Percentiles rank a stretch among this genome's conserved stretches.
Conservation (phyloP, 2,329 filamentous ascomycete species). For the Apiospora aurea region DNA sequence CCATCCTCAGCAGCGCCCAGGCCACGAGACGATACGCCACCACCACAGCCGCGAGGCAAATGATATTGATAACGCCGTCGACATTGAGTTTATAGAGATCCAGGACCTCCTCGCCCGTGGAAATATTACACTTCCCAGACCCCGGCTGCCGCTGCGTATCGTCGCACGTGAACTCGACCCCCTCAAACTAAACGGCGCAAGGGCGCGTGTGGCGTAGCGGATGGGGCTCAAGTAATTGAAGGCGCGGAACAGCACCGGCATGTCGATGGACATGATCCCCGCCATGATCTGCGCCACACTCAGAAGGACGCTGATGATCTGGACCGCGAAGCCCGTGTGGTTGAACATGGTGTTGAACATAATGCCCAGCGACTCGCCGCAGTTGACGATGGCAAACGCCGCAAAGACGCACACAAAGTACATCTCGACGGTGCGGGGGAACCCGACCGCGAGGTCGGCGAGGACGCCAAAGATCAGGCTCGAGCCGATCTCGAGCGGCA, state of each 20-base stretch:
- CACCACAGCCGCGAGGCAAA: slow-evolving; percentile 67
- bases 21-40: slow-evolving; percentile 71
- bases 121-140: slow-evolving; percentile 68
- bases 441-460: slow-evolving; percentile 68
- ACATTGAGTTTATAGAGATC: slow-evolving; percentile 68
- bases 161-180: slow-evolving; percentile 69
- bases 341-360: slow-evolving; percentile 80
- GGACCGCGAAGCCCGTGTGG: slow-evolving; percentile 80
- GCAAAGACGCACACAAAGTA: slow-evolving; percentile 74
- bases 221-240: slow-evolving; percentile 77
- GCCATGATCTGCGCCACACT: slow-evolving; percentile 75
- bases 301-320: slow-evolving; percentile 73
- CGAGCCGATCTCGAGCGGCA: slow-evolving; percentile 74
- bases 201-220: slow-evolving; percentile 71
- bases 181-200: slow-evolving; percentile 70
- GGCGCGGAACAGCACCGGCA: slow-evolving; percentile 69
- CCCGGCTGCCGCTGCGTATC: slow-evolving; percentile 61
- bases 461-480: slow-evolving; percentile 71
- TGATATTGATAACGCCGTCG: slow-evolving; percentile 66
- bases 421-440: slow-evolving; percentile 67
- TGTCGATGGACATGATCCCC: slow-evolving; percentile 73
- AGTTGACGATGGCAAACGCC: slow-evolving; percentile 76
- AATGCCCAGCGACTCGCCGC: slow-evolving; percentile 78
- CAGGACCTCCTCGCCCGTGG: slow-evolving; percentile 71
- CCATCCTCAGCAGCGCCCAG: slow-evolving; percentile 62